Evolutionary conservation across 140 eudicot genomes (phyloP).

Genomic region (Eryngium alpinum): DNA sequence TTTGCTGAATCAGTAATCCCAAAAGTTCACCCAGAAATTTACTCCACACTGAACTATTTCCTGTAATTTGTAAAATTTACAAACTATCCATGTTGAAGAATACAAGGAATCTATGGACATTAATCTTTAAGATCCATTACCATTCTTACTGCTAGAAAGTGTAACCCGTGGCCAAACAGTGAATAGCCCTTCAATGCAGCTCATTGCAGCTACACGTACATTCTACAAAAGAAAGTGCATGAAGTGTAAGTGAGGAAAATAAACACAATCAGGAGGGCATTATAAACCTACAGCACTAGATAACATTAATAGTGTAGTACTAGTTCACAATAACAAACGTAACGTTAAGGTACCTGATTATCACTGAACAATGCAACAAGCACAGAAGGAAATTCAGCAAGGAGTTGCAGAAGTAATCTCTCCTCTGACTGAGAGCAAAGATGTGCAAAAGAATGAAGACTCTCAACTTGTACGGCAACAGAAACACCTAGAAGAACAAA

Average conservation of each 20-base stretch:
- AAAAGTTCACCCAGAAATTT: conserved; percentile 65
- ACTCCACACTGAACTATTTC: conserved; percentile 46
- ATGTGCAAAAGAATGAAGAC: conserved; percentile 52
- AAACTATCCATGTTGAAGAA: not conserved
- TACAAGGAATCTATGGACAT: not conserved
- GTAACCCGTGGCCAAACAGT: conserved; percentile 48
- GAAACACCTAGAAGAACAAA: conserved; percentile 45
- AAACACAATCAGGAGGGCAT: not conserved
- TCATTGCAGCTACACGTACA: conserved; percentile 67
- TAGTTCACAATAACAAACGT: not conserved
- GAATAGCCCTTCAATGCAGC: conserved; percentile 61
- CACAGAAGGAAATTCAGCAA: conserved; percentile 59
- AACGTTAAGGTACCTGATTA: conserved; percentile 42
- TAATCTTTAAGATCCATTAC: conserved; percentile 24
- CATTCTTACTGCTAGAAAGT: conserved; percentile 40
- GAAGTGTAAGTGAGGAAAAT: not conserved
- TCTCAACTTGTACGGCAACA: conserved; percentile 56
- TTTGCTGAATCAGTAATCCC: conserved; percentile 61
- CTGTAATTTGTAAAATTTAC: conserved; percentile 28
- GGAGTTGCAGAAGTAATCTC: conserved; percentile 46
- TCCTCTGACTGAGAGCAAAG: conserved; percentile 57
- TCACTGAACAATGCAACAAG: conserved; percentile 70
- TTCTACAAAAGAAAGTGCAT: conserved; percentile 25
- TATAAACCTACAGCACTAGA: conserved; percentile 1
- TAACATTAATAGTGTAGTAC: not conserved